Base-by-base conservation (phyloP, 352 stramenopile genomes). In the Pythium dissimile region DNA sequence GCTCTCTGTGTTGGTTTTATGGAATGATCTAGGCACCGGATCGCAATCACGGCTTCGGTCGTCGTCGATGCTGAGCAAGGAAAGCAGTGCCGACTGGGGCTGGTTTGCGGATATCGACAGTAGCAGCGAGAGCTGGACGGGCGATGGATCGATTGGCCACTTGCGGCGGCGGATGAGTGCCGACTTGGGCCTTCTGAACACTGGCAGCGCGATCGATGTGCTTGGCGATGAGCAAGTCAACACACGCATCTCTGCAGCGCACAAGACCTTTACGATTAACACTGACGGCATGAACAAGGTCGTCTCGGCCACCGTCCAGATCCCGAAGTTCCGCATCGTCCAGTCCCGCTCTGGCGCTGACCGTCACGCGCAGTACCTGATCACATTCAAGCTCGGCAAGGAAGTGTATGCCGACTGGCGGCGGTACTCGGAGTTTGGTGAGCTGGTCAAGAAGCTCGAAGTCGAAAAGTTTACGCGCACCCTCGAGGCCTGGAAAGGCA, bases 91-190 rank as follows among this genome's bases (percentile, higher is more conserved):
- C 21, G 85, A 94, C 42, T 94, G 85, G 85, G 85, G 85, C 18
- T 94, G 85, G 85, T 94, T 94, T 41, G 82, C 84, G 12, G 85
- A 94, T 59, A 94, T 94, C 43, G 85, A 94, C 63, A 90, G 77
- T 45, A 94, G 85, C 46, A 86, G 75, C 54, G 85, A 94, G 65
- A 91, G 79, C 59, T 91, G 78, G 78, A 78, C 68, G 20, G 74
- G 80, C 37, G 85, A 93, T 32, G 75, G 68, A 10, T 89, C 79
- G 16, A 61, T 86, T n/a, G 75, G 81, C 30, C 83, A 72, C 39
- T 47, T 86, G 16, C 75, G 81, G 30, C 80, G 85, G 10, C 76
- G 77, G 27, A 66, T 91, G 27, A 93, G 81, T 59, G 74, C 75
- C 13, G 83, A 93, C 42, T 48, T 93, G 31, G 80, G 83, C 2